A percentile compares a stretch with the other conserved stretches of the same genome.
phyloP scores from a whole-genome alignment of 148 eudicot genomes.

The Chenopodium album region DNA sequence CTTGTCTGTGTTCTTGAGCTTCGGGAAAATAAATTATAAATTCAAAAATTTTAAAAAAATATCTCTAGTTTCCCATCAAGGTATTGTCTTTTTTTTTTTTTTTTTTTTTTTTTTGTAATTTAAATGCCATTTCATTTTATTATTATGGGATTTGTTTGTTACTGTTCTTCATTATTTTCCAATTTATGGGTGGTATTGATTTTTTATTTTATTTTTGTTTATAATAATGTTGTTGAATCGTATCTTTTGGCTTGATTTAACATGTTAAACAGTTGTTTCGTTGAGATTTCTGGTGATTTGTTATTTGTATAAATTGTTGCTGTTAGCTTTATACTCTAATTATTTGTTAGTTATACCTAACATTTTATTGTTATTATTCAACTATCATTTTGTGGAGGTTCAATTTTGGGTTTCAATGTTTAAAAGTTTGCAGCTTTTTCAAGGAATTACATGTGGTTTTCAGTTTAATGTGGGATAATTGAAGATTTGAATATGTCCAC shows the following conservation, averaged over 20 bases:
- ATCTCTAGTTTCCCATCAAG: constrained; percentile 10
- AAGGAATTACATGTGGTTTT: background rate
- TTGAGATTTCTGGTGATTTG: constrained; percentile 8
- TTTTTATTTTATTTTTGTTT: background rate
- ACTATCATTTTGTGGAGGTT: constrained; percentile 2
- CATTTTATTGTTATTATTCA: background rate
- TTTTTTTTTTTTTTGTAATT: background rate
- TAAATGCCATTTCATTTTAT: background rate
- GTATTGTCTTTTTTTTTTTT: constrained; percentile 4
- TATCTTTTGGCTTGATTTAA: background rate
- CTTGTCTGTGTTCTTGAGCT: background rate
- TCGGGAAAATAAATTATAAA: background rate
- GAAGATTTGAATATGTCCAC: constrained; percentile 11
- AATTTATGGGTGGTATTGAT: background rate
- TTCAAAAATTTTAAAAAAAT: background rate
- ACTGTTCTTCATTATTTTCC: background rate
- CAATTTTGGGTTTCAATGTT: constrained; percentile 10
- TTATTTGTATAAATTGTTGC: constrained; percentile 25
- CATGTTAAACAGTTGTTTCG: background rate
- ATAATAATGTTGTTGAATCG: constrained; percentile 21
- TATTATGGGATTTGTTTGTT: constrained; percentile 5
- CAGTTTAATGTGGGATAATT: constrained; percentile 23
- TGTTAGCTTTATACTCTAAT: constrained; percentile 21
- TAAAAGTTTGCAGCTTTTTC: constrained; percentile 16
- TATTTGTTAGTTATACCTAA: constrained; percentile 25